Base-by-base conservation (phyloP, 805 yeast species). In the Ogataea nitratoaversa region DNA sequence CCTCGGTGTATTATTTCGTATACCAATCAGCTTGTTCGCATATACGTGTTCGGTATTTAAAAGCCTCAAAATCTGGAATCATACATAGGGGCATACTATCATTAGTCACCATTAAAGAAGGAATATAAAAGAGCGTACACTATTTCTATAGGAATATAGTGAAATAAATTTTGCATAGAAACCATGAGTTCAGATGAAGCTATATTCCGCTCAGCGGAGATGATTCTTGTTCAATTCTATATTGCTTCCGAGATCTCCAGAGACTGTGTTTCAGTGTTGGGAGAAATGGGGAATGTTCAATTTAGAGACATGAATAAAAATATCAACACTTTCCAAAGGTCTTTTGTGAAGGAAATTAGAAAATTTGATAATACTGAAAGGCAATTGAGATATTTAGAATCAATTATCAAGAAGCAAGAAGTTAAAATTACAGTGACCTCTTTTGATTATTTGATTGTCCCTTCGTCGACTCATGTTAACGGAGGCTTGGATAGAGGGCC, bases 141-240 rank as follows among this genome's bases (percentile, higher is more conserved):
- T n/a, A n/a, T n/a, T n/a, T n/a, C n/a, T n/a, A n/a, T n/a, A n/a
- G n/a, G n/a, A n/a, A n/a, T n/a, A n/a, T n/a, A n/a, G n/a, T n/a
- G n/a, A n/a, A n/a, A n/a, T n/a, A n/a, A n/a, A n/a, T n/a, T n/a
- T 17, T 11, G 9, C 17, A 34, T 8, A 30, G 18, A 8, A 19
- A 32, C 19, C 22, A 49, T 49, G 53, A 49, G 49, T 25, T 34
- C 45, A 8, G 54, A 50, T 19, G 54, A 50, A 40, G 54, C 52
- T 17, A 50, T 50, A 32, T 50, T 50, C 46, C 50, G 54, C 72
- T 90, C 98, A 42, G 98, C 98, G 82, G 95, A 86, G 57, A 95
- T 93, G 98, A 79, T 95, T 36, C 76, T 90, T 53, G 84, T 91
- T 38, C 96, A 93, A 68, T 71, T 93, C 52, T 91, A 87, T 62